phyloP scores from a whole-genome alignment of 2,329 filamentous ascomycete species.

The Pseudogymnoascus sp. region DNA sequence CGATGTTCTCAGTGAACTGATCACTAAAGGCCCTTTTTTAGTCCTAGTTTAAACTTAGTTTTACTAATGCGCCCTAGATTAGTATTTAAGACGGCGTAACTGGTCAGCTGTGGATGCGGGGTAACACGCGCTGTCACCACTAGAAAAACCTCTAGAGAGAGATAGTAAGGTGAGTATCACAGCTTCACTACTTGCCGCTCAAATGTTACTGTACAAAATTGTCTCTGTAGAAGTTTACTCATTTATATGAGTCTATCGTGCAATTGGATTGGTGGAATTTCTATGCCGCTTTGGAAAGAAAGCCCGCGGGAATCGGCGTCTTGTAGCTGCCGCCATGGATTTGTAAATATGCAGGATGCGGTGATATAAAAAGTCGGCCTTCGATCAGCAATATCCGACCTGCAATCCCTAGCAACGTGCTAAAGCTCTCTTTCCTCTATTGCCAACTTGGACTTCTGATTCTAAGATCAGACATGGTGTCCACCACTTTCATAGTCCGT shows the following conservation, averaged over 20 bases:
- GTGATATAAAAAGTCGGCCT: not conserved
- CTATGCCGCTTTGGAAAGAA: not conserved
- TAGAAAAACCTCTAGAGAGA: not conserved
- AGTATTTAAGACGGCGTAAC: not conserved
- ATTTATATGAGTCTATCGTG: not conserved
- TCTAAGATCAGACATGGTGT: not conserved
- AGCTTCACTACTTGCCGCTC: not conserved
- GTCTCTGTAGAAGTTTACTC: not conserved
- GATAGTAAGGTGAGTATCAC: not conserved
- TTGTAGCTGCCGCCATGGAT: not conserved
- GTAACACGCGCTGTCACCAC: not conserved
- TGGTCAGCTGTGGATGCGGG: not conserved
- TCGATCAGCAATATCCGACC: not conserved
- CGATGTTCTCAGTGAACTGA: not conserved
- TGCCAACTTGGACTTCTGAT: not conserved
- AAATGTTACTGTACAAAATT: not conserved
- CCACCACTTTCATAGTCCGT: not conserved
- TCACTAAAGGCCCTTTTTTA: not conserved
- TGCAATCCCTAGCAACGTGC: not conserved
- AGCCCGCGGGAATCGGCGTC: not conserved
- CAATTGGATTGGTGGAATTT: constrained; percentile 3
- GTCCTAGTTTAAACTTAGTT: not conserved
- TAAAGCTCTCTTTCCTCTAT: not conserved
- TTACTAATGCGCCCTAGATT: not conserved
- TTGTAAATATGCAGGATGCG: not conserved